Base-by-base conservation (phyloP, 305 asterid species). In the Fraxinus baroniana region DNA sequence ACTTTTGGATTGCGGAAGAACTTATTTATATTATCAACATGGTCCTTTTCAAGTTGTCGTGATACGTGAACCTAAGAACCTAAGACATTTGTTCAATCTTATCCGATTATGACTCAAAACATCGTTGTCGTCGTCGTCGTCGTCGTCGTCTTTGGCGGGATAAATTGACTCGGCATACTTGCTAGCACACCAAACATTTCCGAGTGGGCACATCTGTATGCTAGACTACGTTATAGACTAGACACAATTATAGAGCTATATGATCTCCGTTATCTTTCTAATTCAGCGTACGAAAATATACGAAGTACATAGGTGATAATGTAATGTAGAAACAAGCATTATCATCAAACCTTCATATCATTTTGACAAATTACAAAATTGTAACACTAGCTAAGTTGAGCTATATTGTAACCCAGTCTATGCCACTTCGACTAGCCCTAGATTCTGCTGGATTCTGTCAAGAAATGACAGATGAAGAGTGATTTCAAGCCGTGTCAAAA, bases 401-500 rank as follows among this genome's bases (percentile, higher is more conserved):
- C 24, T 17, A 5, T 55, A 55, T 55, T 55, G 64, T 55, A 55
- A 55, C 24, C 64, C 64, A 0, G 24, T 55, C 64, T 22, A n/a
- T 55, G 64, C 64, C 24, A 55, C 10, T 55, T 55, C 24, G 8
- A n/a, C 24, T 55, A n/a, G 64, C 24, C 24, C 64, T 52, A 52
- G 22, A 52, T 7, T 4, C 22, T 5, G 10, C 3, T 5, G 24
- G 24, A 5, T 55, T 55, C 9, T n/a, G 9, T 55, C 22, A 8
- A 52, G 22, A 52, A 52, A 52, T 52, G 22, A 52, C 24, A 52
- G 22, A 52, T 1, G 18, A 52, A n/a, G 22, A n/a, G n/a, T 55
- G 64, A 52, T 17, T 49, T 52, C 62, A 1, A 17, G 64, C 70
- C 15, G 81, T 36, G 68, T 80, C 83, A 91, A 33, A 90, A n/a